Evolutionary conservation across 176 grass and related monocot genomes (phyloP), one percentile per base, ranked within the genome.

Genomic region (Carex parvula): DNA sequence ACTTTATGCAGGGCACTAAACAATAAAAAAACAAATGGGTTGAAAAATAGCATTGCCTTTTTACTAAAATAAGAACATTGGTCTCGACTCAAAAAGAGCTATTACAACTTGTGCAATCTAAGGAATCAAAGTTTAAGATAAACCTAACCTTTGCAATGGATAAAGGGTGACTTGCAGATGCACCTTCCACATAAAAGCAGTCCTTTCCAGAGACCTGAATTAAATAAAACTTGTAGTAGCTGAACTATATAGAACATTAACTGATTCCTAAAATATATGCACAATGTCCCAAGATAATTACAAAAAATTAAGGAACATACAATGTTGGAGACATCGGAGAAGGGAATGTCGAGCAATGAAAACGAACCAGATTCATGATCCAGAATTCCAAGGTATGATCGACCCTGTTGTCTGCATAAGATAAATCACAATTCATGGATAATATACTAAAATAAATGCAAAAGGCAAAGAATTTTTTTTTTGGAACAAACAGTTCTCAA

Each of bases 181-280:
- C 95, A 84, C 95, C 92, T 91, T 90, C 86, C 6, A 98, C 81
- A 85, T 94, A 98, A 58, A 94, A 91, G 80, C 88, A 98, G 84
- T 85, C 65, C 39, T 89, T 80, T 86, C 30, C 73, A 89, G 76
- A 48, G 57, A 88, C 84, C 95, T 98, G 73, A 52, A 91, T 5
- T 11, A 69, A 68, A 89, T 61, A 42, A 64, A 35, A 46, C 4
- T 68, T 21, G 39, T 12, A 44, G 71, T 82, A 76, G 66, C 35
- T 32, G 53, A 85, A 22, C 60, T 39, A 79, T 30, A 53, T 30
- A 30, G 54, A 0, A 44, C 22, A 76, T 32, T 55, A 53, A 15
- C 1, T 72, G n/a, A 29, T 76, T 55, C 41, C 3, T 58, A 75
- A 76, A 61, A 60, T 7, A 58, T 17, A 63, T n/a, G 41, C 39